phyloP scores from a whole-genome alignment of 257 asterid species.

The Solanum sejunctum region DNA sequence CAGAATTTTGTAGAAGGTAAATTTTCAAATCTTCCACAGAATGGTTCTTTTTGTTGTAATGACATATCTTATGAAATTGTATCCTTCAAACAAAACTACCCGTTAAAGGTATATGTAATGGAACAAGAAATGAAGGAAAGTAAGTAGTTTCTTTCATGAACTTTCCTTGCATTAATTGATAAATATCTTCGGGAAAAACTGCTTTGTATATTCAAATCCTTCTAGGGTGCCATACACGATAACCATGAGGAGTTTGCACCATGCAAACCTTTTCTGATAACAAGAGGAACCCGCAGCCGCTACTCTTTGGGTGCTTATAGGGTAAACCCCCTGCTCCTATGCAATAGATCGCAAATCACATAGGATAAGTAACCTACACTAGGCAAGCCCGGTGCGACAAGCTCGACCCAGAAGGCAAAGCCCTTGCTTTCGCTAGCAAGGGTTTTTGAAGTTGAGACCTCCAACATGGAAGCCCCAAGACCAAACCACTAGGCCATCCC shows the following conservation, averaged over 20 bases:
- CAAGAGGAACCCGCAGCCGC: too few relatives aligned
- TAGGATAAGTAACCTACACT: too few relatives aligned
- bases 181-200: background rate
- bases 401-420: too few relatives aligned
- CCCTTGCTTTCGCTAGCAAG: too few relatives aligned
- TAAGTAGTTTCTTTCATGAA: background rate
- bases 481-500: too few relatives aligned
- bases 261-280: background rate
- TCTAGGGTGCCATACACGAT: background rate
- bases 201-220: background rate
- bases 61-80: background rate
- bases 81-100: background rate
- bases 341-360: too few relatives aligned
- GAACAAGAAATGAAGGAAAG: background rate
- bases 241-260: background rate
- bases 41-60: background rate
- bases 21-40: background rate
- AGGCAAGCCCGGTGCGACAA: too few relatives aligned
- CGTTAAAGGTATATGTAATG: background rate
- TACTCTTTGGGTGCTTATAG: too few relatives aligned
- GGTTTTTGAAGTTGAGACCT: too few relatives aligned
- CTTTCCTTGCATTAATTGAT: background rate
- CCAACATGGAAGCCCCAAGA: too few relatives aligned
- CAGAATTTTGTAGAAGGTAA: slow-evolving; percentile 6
- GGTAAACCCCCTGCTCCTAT: too few relatives aligned